Evolutionary conservation across 441 rosid genomes (phyloP).

Genomic region (Dalechampia spathulata): DNA sequence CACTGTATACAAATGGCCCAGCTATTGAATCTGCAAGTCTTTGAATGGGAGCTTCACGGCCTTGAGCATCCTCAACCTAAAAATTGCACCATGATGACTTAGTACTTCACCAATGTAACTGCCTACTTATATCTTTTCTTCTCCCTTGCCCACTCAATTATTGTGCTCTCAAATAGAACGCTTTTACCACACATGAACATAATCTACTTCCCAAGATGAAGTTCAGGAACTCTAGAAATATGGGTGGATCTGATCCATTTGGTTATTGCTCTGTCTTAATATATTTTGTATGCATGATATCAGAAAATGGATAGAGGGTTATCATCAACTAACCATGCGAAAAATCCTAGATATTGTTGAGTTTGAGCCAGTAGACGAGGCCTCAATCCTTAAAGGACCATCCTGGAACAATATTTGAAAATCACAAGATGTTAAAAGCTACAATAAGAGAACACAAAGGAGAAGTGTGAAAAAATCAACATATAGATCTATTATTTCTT

Average conservation of each 20-base stretch:
- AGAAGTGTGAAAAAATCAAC: not conserved
- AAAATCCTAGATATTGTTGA: constrained; percentile 85
- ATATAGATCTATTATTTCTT: constrained; percentile 6
- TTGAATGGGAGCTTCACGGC: constrained; percentile 89
- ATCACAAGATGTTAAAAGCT: constrained; percentile 1
- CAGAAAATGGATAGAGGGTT: constrained; percentile 1
- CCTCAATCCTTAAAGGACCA: constrained; percentile 89
- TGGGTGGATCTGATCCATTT: not conserved
- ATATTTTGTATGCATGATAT: not conserved
- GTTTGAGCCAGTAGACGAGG: constrained; percentile 78
- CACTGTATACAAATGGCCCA: constrained; percentile 86
- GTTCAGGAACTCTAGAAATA: not conserved
- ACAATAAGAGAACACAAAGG: not conserved
- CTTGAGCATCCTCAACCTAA: constrained; percentile 97
- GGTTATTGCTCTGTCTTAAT: not conserved
- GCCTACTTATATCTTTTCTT: not conserved
- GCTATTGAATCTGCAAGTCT: constrained; percentile 93
- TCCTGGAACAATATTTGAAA: constrained; percentile 48
- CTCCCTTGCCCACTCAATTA: not conserved
- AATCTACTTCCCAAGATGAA: not conserved
- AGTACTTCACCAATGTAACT: not conserved
- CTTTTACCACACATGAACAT: not conserved
- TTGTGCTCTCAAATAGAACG: not conserved
- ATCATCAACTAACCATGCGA: constrained; percentile 54
- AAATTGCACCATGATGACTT: constrained; percentile 13